Evolutionary conservation across 495 filamentous ascomycete species (phyloP).

Genomic region (Penicillium antarcticum): DNA sequence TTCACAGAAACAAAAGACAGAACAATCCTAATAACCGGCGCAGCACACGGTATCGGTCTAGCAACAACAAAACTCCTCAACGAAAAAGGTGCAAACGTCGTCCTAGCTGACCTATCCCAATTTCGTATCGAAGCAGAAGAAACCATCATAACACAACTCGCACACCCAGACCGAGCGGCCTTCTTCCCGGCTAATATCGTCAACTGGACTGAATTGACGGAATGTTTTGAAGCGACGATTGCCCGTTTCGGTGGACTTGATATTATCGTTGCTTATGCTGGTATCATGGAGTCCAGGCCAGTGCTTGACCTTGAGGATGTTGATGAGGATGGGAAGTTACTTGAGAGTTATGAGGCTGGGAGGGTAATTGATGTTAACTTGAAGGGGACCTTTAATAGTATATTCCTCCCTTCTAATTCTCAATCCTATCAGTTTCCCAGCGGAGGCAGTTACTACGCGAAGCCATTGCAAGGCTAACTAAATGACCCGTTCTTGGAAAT

Average conservation of each 20-base stretch:
- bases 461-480: too few species aligned
- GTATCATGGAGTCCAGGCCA: slow-evolving; percentile 46
- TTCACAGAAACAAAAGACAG: slow-evolving; percentile 11
- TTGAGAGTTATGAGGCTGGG: slow-evolving; percentile 16
- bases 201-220: slow-evolving; percentile 22
- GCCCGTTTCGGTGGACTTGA: slow-evolving; percentile 52
- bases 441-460: neutral
- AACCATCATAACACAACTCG: slow-evolving; percentile 11
- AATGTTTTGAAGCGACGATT: slow-evolving; percentile 56
- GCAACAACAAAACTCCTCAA: slow-evolving; percentile 28
- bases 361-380: slow-evolving; percentile 33
- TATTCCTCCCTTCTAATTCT: neutral
- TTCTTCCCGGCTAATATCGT: slow-evolving; percentile 25
- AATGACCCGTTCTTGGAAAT: neutral
- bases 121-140: slow-evolving; percentile 8
- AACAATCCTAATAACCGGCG: slow-evolving; percentile 36
- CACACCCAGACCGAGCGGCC: slow-evolving; percentile 11
- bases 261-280: slow-evolving; percentile 66
- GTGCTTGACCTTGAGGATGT: slow-evolving; percentile 16
- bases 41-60: slow-evolving; percentile 37
- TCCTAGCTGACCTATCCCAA: slow-evolving; percentile 26
- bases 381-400: slow-evolving; percentile 37
- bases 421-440: neutral
- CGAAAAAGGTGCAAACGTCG: slow-evolving; percentile 23
- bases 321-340: slow-evolving; percentile 17